A percentile compares a stretch with the other conserved stretches of the same genome.
Conservation (phyloP, 2,329 filamentous ascomycete species). For the Chaetomiaceae sp. region DNA sequence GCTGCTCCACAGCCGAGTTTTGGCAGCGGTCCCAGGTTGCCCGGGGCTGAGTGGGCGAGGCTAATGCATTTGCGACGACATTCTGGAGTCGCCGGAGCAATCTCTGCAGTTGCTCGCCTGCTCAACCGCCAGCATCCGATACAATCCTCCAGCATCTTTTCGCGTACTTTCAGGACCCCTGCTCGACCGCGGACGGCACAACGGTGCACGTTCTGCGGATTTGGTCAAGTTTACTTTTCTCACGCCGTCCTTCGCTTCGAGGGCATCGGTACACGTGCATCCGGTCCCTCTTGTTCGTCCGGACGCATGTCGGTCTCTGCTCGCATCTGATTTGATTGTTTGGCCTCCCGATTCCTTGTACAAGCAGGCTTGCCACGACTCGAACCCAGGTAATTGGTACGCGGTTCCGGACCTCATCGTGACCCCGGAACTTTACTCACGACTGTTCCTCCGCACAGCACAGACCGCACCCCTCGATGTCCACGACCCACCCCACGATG, state of each 20-base stretch:
- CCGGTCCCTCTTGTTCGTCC: background rate
- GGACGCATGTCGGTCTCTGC: background rate
- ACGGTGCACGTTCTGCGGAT: background rate
- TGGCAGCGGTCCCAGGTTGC: slow-evolving; percentile 12
- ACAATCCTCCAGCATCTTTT: background rate
- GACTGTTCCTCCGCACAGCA: background rate
- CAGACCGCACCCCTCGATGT: slow-evolving; percentile 28
- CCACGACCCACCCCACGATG: slow-evolving; percentile 34
- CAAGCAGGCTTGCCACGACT: background rate
- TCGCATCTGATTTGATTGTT: background rate
- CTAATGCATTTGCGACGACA: slow-evolving; percentile 23
- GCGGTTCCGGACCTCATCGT: slow-evolving; percentile 5
- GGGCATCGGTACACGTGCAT: background rate
- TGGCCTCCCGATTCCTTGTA: too few species aligned
- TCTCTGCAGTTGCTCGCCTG: slow-evolving; percentile 20
- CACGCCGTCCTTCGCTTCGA: background rate
- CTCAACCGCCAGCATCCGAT: slow-evolving; percentile 12
- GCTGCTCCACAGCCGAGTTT: slow-evolving; percentile 17
- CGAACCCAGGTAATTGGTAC: slow-evolving; percentile 6
- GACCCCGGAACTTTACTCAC: slow-evolving; percentile 4
- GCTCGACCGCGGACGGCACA: slow-evolving; percentile 1
- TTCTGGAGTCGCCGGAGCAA: slow-evolving; percentile 21
- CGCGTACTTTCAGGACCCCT: slow-evolving; percentile 1
- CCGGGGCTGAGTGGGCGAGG: slow-evolving; percentile 10
- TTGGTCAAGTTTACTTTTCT: background rate